A percentile compares a stretch with the other conserved stretches of the same genome.
These are phyloP conservation scores for Colletotrichum tofieldiae DNA, from an alignment of 2,329 filamentous ascomycete species.

Conservation along the genomic window DNA sequence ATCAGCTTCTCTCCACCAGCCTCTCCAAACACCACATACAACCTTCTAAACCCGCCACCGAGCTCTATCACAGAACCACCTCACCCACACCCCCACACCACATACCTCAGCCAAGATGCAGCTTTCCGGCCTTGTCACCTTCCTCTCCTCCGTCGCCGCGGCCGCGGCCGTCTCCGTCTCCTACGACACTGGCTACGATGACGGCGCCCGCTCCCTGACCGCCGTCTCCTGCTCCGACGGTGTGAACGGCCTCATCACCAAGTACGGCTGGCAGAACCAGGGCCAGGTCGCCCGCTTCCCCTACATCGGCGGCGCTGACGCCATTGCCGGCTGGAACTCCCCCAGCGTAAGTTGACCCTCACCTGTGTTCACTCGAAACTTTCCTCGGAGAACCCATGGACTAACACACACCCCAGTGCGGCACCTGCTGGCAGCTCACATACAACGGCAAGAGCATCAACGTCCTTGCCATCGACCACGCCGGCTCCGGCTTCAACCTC, in stretches of 20 bases:
- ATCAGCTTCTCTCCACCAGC: conserved; percentile 30
- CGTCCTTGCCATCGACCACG: conserved; percentile 70
- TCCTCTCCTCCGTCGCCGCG: conserved; percentile 57
- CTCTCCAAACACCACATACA: conserved; percentile 16
- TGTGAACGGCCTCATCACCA: conserved; percentile 75
- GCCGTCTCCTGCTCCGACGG: conserved; percentile 79
- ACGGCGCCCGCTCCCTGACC: conserved; percentile 67
- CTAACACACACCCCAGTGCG: conserved; percentile 60
- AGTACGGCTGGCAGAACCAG: conserved; percentile 72
- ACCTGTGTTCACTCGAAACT: neutral
- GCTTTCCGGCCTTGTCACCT: conserved; percentile 57
- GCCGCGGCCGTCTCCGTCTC: conserved; percentile 68
- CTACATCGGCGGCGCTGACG: conserved; percentile 68
- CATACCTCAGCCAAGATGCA: conserved; percentile 58
- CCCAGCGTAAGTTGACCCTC: conserved; percentile 49
- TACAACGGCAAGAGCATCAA: conserved; percentile 68
- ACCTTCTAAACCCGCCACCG: neutral
- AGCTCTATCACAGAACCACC: conserved; percentile 4
- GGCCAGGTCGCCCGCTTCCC: conserved; percentile 66
- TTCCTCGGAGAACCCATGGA: neutral
- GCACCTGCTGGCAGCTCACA: conserved; percentile 71
- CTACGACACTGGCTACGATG: conserved; percentile 82
- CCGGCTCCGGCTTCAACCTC: conserved; percentile 68
- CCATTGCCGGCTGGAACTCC: conserved; percentile 71
- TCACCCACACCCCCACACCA: conserved; percentile 53